Evolutionary conservation across 2,329 filamentous ascomycete genomes (phyloP), one percentile per base, ranked within the genome.

Genomic region (Hortaea werneckii): DNA sequence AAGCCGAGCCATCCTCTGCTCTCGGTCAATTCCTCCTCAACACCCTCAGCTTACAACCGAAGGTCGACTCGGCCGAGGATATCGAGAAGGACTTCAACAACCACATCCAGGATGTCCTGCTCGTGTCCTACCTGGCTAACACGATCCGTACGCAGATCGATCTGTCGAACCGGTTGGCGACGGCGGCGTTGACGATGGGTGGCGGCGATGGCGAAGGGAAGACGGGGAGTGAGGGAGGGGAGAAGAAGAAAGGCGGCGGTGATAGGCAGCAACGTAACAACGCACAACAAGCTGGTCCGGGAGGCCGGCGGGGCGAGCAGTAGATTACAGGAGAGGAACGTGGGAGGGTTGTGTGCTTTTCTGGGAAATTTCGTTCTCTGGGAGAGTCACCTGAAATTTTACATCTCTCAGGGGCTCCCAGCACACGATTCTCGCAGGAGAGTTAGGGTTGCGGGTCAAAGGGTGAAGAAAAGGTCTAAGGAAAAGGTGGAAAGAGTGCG

Each of bases 71-170:
- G 20, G 75, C 83, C 34, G 78, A 81, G 51, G 85, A 94, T 66
- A 89, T 98, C 64, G 92, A 98, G 77, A 79, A 84, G 65, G 89
- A 96, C 75, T 98, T 98, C 80, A 98, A 98, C 80, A 95, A 94
- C 76, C 92, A 98, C 74, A 88, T 98, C 69, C 92, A 98, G 74
- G 92, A 98, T 67, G 89, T 98, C 50, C 82, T 98, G 56, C 89
- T 96, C 68, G 89, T 98, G 60, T 94, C 88, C 57, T 98, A 98
- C 75, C 79, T 98, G 54, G 88, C 92, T 67, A 98, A 96, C 77
- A 95, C 88, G 56, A 95, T 96, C 71, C 87, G 90, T 68, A 96
- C 90, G 58, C 20, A 20, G 75, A 95, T 98, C 73, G 92, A 96
- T 64, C 81, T 98, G 49, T 94, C 89, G 54, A 94, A 96, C 77